Evolutionary conservation across 2,329 filamentous ascomycete species (phyloP), one percentile per base, ranked within the genome.

Genomic region (Penicillium paneum): DNA sequence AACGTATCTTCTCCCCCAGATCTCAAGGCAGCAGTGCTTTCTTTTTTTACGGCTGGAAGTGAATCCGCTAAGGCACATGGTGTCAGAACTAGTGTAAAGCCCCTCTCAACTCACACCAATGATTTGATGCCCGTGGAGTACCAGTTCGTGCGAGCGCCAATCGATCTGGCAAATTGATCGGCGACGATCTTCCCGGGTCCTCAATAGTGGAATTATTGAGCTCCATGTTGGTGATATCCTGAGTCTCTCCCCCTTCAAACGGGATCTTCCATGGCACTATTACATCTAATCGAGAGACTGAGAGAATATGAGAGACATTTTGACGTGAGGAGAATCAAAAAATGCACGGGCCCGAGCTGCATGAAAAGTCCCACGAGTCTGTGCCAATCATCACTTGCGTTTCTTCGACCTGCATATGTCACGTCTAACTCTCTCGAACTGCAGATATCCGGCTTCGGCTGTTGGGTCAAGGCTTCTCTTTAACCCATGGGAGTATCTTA

Each of bases 111-210:
- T 29, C 45, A 56, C 28, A 54, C 62, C 62, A 64, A 64, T 64
- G 13, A 47, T 50, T 40, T 19, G 29, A 21, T 11, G 39, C 19
- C 10, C 10, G 38, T 64, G 63, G 58, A 45, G 57, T 17, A 60
- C 17, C 41, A 51, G 63, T 64, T 64, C 61, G 52, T 60, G 55
- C 50, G 51, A 50, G 49, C 50, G 60, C 63, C 62, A 63, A 62
- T 64, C 58, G 62, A 62, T 50, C 61, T 44, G 28, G 46, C n/a
- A 35, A 48, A 44, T 46, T 59, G 62, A 64, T 64, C 61, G 26
- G 40, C 54, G 29, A 53, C 31, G 63, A 65, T 65, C 60, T 61
- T 31, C 60, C 58, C 57, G 60, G 63, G 62, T 64, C 61, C 60
- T 63, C 63, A 63, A 64, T 63, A 60, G 62, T 57, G 61, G 62